phyloP scores from a whole-genome alignment of 2,329 filamentous ascomycete genomes.

The Stagonosporopsis tanaceti region DNA sequence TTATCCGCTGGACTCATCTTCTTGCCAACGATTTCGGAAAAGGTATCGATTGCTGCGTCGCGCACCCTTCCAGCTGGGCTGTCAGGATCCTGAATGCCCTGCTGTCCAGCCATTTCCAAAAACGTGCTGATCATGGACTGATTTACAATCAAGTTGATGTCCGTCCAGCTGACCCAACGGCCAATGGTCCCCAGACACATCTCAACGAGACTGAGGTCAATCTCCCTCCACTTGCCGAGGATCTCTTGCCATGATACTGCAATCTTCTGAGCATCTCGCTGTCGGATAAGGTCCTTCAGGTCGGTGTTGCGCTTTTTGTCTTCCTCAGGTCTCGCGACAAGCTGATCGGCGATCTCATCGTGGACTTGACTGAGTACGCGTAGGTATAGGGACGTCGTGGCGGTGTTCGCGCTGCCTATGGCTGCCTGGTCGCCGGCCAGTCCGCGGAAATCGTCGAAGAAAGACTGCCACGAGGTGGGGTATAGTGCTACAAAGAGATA shows the following conservation, averaged over 20 bases:
- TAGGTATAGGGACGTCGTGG: conserved; percentile 85
- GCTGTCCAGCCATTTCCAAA: conserved; percentile 84
- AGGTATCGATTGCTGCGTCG: conserved; percentile 90
- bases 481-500: conserved; percentile 92
- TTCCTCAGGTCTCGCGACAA: conserved; percentile 77
- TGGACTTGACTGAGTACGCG: conserved; percentile 89
- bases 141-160: conserved; percentile 92
- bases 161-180: conserved; percentile 99
- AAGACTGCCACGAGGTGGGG: conserved; percentile 82
- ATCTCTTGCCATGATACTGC: conserved; percentile 92
- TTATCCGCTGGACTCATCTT: conserved; percentile 97
- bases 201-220: conserved; percentile 76
- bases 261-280: conserved; percentile 87
- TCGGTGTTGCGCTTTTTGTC: conserved; percentile 87
- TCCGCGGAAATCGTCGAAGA: conserved; percentile 87
- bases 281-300: conserved; percentile 88
- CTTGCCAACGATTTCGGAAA: conserved; percentile 95
- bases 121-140: conserved; percentile 79
- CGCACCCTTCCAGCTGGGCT: conserved; percentile 75
- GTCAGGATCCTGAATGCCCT: conserved; percentile 64
- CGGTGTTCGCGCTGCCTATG: conserved; percentile 70
- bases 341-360: conserved; percentile 94
- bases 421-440: conserved; percentile 71
- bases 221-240: conserved; percentile 75
- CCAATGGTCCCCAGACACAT: conserved; percentile 91